These are phyloP conservation scores for Metschnikowia baotianmanensis DNA, from an alignment of 805 yeast genomes.

Conservation along the genomic window DNA sequence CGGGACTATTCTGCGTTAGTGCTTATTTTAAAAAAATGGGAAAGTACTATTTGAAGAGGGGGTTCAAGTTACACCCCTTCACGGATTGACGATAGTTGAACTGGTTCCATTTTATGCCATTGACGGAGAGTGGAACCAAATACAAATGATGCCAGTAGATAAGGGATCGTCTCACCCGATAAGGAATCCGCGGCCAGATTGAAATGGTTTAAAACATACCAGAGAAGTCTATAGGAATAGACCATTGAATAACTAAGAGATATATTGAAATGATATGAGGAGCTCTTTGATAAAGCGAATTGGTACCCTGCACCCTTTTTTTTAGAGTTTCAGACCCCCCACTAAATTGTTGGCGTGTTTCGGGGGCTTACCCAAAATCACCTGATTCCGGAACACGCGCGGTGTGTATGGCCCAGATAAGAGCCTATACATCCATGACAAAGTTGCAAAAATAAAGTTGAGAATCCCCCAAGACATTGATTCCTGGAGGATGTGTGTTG, in stretches of 20 bases:
- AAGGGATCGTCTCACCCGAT: too few relatives aligned
- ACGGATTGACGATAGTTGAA: too few relatives aligned
- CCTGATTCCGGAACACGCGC: constrained; percentile 5
- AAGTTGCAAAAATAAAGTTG: too few relatives aligned
- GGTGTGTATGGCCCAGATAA: constrained; percentile 1
- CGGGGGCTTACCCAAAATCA: constrained; percentile 1
- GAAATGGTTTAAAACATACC: constrained; percentile 9
- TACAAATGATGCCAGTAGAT: too few relatives aligned
- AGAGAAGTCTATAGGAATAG: constrained; percentile 9
- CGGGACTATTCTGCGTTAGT: constrained; percentile 17
- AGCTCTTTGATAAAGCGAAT: neutral
- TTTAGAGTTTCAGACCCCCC: too few relatives aligned
- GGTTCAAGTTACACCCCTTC: neutral
- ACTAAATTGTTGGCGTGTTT: constrained; percentile 4
- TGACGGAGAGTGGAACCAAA: neutral
- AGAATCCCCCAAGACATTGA: too few relatives aligned
- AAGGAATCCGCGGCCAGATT: neutral
- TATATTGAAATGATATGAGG: neutral
- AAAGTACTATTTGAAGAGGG: neutral
- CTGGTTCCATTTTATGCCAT: too few relatives aligned
- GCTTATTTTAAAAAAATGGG: neutral
- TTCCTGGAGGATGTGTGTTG: too few relatives aligned
- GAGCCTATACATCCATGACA: constrained; percentile 3
- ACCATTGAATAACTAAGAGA: too few relatives aligned
- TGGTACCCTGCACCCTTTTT: too few relatives aligned